Conservation (phyloP, 176 grass and related monocot species). For the Alloteropsis semialata region DNA sequence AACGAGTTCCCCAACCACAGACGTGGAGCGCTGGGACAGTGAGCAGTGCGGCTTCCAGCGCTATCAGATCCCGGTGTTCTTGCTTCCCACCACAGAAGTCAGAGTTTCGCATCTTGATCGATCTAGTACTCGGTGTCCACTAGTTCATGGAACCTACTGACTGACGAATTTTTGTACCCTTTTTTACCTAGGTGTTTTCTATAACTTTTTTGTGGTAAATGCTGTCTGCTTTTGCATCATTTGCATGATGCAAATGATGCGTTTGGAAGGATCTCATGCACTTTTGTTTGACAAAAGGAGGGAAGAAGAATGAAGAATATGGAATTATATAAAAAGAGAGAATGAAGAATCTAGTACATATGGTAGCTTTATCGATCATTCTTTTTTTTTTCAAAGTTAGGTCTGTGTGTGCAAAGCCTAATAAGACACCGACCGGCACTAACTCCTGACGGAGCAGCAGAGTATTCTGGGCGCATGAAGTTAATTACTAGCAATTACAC, state of each 20-base stretch:
- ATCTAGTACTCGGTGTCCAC: neutral
- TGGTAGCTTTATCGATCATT: no score
- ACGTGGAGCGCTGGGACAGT: constrained; percentile 12
- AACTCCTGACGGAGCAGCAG: neutral
- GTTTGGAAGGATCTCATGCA: neutral
- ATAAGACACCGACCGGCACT: constrained; percentile 17
- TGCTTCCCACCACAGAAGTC: neutral
- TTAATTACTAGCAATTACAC: neutral
- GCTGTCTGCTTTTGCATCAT: neutral
- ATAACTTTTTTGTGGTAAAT: neutral
- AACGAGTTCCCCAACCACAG: constrained; percentile 1
- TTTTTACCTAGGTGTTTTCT: neutral
- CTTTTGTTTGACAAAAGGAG: neutral
- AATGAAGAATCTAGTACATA: neutral
- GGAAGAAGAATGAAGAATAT: neutral
- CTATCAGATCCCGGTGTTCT: neutral
- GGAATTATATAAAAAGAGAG: neutral
- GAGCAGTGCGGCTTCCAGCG: constrained; percentile 14
- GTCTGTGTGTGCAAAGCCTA: neutral
- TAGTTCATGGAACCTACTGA: neutral
- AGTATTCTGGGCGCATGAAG: constrained; percentile 1
- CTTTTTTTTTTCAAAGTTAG: neutral
- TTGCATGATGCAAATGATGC: neutral
- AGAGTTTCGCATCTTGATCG: neutral
- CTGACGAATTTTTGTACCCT: neutral